Evolutionary conservation across 1,139 yeast species (phyloP).

Genomic region (Arxiozyma slooffiae): DNA sequence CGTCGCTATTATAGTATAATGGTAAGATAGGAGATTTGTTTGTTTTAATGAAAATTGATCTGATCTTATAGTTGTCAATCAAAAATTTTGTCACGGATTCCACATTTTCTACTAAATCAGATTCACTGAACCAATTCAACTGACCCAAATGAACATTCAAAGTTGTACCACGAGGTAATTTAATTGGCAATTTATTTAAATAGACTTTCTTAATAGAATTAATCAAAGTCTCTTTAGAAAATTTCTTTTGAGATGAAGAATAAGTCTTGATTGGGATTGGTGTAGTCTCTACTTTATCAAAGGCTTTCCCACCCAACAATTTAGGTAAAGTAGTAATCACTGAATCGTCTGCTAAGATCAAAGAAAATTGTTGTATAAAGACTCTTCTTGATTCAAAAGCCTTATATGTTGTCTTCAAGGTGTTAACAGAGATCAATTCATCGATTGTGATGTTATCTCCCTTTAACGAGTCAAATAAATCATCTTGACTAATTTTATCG

Average conservation of each 20-base stretch:
- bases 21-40: conserved; percentile 75
- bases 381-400: conserved; percentile 64
- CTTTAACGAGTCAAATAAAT: conserved; percentile 49
- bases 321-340: conserved; percentile 73
- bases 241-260: conserved; percentile 28
- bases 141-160: conserved; percentile 60
- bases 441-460: conserved; percentile 34
- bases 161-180: conserved; percentile 68
- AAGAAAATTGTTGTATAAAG: conserved; percentile 48
- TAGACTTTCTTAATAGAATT: conserved; percentile 50
- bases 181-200: conserved; percentile 49
- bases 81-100: conserved; percentile 47
- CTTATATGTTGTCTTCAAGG: conserved; percentile 58
- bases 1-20: conserved; percentile 55
- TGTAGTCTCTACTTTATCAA: conserved; percentile 52
- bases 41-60: conserved; percentile 62
- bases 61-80: conserved; percentile 39
- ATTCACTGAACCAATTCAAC: conserved; percentile 34
- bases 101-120: conserved; percentile 44
- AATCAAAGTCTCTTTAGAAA: conserved; percentile 48
- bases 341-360: conserved; percentile 78
- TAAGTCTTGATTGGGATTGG: conserved; percentile 58
- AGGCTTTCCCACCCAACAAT: conserved; percentile 75
- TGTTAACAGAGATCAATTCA: conserved; percentile 41
- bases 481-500: conserved; percentile 36